phyloP scores from a whole-genome alignment of 129 eudicot species.

The Tagetes erecta region DNA sequence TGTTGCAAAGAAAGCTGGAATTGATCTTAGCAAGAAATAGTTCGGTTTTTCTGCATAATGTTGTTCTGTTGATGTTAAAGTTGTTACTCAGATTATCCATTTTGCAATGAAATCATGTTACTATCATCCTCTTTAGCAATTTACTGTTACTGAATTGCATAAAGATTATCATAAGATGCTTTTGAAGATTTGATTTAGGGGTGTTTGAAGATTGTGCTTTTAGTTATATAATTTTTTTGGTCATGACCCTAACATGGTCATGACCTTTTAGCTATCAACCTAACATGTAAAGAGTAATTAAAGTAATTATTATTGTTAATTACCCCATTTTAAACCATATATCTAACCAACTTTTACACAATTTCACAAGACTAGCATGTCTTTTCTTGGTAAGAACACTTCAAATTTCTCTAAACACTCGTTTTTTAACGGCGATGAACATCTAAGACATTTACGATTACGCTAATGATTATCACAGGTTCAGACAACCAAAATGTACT shows the following conservation, averaged over 20 bases:
- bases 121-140: not conserved
- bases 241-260: no score
- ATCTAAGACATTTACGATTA: not conserved
- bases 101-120: constrained; percentile 29
- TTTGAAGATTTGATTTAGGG: not conserved
- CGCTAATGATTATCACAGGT: not conserved
- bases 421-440: no score
- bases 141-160: constrained; percentile 8
- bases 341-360: no score
- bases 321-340: no score
- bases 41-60: constrained; percentile 19
- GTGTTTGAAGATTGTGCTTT: not conserved
- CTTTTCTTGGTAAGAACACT: not conserved
- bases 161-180: constrained; percentile 1
- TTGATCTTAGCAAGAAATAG: constrained; percentile 75
- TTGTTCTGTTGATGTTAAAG: constrained; percentile 26
- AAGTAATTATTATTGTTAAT: no score
- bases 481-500: not conserved
- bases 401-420: not conserved
- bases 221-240: no score
- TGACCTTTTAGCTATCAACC: no score
- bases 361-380: no score
- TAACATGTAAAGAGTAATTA: no score
- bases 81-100: constrained; percentile 10
- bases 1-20: constrained; percentile 95